These are phyloP conservation scores for Ogataea neopini DNA, from an alignment of 805 yeast species.

Conservation along the genomic window DNA sequence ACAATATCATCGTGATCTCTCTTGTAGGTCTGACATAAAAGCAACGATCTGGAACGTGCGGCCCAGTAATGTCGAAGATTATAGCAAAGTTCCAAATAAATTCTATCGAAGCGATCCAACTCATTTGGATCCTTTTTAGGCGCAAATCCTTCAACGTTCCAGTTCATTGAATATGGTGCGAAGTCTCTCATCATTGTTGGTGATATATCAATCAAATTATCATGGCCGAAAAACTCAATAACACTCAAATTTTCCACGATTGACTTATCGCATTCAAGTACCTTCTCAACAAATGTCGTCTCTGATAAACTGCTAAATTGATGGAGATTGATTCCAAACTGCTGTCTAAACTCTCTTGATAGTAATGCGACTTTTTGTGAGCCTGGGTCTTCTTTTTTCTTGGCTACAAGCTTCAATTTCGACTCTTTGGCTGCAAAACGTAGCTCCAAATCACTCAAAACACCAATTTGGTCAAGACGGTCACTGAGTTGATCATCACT, in stretches of 20 bases:
- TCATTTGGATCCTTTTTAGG: constrained; percentile 58
- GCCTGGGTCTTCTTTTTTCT: constrained; percentile 40
- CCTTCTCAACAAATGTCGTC: constrained; percentile 52
- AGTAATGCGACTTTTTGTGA: constrained; percentile 55
- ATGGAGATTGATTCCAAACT: constrained; percentile 77
- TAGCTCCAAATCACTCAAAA: constrained; percentile 62
- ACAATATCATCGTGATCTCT: constrained; percentile 66
- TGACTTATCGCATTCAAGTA: constrained; percentile 60
- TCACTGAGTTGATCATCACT: constrained; percentile 46
- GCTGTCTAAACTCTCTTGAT: constrained; percentile 73
- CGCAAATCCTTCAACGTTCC: constrained; percentile 34
- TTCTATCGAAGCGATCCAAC: constrained; percentile 68
- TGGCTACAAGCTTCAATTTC: constrained; percentile 28
- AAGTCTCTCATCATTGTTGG: constrained; percentile 54
- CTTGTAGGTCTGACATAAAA: constrained; percentile 55
- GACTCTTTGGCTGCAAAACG: constrained; percentile 48
- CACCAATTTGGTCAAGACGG: constrained; percentile 57
- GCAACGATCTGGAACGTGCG: constrained; percentile 64
- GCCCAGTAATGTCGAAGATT: constrained; percentile 73
- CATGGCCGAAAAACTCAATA: constrained; percentile 68
- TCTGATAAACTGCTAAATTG: constrained; percentile 55
- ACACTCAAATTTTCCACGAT: constrained; percentile 56
- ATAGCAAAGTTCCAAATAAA: constrained; percentile 66
- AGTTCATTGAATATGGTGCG: constrained; percentile 64
- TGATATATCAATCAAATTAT: constrained; percentile 61